phyloP scores from a whole-genome alignment of 2,329 filamentous ascomycete species.

The Didymellaceae sp. region DNA sequence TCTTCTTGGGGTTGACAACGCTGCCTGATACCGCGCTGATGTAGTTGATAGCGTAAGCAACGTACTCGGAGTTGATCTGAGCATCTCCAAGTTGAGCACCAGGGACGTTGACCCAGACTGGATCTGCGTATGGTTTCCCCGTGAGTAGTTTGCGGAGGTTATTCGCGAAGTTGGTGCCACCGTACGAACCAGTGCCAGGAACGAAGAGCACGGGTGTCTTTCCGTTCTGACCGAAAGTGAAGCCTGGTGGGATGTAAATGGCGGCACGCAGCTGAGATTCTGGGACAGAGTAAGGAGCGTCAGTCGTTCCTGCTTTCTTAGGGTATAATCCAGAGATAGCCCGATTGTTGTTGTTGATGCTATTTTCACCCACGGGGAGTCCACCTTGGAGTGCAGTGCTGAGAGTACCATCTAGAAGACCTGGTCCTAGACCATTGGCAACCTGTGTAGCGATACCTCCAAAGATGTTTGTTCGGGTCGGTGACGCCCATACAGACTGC shows the following conservation, averaged over 20 bases:
- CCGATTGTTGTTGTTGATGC: constrained; percentile 33
- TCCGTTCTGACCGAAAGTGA: constrained; percentile 51
- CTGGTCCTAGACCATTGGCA: constrained; percentile 26
- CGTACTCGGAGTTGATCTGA: constrained; percentile 61
- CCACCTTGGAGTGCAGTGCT: constrained; percentile 18
- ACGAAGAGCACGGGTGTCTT: constrained; percentile 59
- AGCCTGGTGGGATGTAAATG: constrained; percentile 59
- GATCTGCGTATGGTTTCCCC: constrained; percentile 30
- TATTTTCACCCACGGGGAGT: constrained; percentile 29
- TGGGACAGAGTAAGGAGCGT: constrained; percentile 58
- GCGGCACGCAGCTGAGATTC: constrained; percentile 58
- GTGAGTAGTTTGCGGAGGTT: constrained; percentile 60
- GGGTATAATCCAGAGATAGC: constrained; percentile 39
- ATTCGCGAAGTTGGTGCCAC: constrained; percentile 53
- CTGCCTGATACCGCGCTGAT: constrained; percentile 52
- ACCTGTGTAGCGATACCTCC: constrained; percentile 30
- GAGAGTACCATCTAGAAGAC: constrained; percentile 24
- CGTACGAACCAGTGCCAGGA: constrained; percentile 60
- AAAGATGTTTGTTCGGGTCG: constrained; percentile 26
- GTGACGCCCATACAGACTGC: constrained; percentile 25
- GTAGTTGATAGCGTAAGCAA: constrained; percentile 66
- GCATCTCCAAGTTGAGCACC: constrained; percentile 55
- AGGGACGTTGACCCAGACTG: constrained; percentile 64
- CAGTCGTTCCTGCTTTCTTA: constrained; percentile 47
- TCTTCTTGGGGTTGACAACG: constrained; percentile 7